Percentiles rank a stretch among this genome's conserved stretches.
These are phyloP conservation scores for Pseudovirgaria hyperparasitica DNA, from an alignment of 2,329 filamentous ascomycete species.

Conservation along the genomic window DNA sequence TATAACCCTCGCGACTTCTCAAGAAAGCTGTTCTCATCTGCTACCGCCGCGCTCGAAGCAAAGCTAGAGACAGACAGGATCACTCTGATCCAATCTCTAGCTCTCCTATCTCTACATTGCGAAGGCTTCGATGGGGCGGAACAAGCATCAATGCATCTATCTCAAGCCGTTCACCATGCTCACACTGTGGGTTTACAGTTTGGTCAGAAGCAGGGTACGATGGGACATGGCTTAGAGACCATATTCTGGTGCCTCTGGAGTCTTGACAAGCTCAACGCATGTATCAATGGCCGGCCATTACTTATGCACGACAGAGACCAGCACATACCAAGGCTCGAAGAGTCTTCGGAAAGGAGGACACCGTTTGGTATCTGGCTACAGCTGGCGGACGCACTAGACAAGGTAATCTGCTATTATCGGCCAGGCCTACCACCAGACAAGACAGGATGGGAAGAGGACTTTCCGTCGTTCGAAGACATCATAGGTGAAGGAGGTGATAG, in stretches of 20 bases:
- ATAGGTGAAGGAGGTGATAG: conserved; percentile 26
- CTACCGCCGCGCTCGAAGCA: conserved; percentile 28
- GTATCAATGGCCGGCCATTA: conserved; percentile 33
- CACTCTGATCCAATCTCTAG: conserved; percentile 33
- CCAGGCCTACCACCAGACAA: conserved; percentile 26
- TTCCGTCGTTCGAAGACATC: conserved; percentile 33
- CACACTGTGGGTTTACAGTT: conserved; percentile 37
- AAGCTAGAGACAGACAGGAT: conserved; percentile 32
- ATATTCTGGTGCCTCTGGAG: conserved; percentile 39
- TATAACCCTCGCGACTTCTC: conserved; percentile 32
- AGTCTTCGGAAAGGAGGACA: conserved; percentile 29
- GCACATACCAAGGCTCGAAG: conserved; percentile 28
- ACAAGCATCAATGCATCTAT: conserved; percentile 33
- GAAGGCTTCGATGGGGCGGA: conserved; percentile 36
- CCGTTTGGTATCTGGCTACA: conserved; percentile 36
- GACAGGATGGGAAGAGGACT: conserved; percentile 35
- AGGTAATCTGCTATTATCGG: conserved; percentile 35
- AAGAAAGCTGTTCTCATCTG: conserved; percentile 28
- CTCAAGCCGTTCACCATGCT: conserved; percentile 36
- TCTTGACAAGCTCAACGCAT: conserved; percentile 35
- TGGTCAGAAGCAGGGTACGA: conserved; percentile 13
- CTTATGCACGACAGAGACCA: conserved; percentile 36
- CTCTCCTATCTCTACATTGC: conserved; percentile 33
- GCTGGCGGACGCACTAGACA: conserved; percentile 32
- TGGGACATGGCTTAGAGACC: conserved; percentile 28